Evolutionary conservation across 495 filamentous ascomycete genomes (phyloP).

Genomic region (Podospora fimiseda): DNA sequence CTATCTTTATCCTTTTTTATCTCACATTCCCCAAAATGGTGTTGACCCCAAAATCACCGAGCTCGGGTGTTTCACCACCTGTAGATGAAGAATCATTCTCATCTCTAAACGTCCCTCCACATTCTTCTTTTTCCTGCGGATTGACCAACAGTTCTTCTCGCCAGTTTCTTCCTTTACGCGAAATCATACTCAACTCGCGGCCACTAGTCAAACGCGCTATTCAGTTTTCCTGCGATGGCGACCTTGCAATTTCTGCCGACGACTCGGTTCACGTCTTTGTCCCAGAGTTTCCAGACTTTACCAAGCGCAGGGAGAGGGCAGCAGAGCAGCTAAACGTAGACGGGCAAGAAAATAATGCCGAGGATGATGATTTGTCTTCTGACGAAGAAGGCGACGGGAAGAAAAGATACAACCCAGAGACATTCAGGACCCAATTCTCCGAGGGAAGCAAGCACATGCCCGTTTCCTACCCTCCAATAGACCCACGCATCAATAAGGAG

Average conservation of each 20-base stretch:
- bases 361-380: constrained; percentile 16
- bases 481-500: constrained; percentile 31
- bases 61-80: not conserved
- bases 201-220: constrained; percentile 40
- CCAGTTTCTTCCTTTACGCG: constrained; percentile 35
- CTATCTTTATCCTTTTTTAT: not conserved
- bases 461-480: constrained; percentile 29
- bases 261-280: constrained; percentile 43
- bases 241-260: constrained; percentile 42
- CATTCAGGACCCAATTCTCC: constrained; percentile 24
- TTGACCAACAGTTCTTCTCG: constrained; percentile 4
- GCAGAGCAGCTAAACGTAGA: not conserved
- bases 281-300: constrained; percentile 34
- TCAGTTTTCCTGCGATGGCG: constrained; percentile 43
- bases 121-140: not conserved
- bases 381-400: constrained; percentile 16
- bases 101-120: not conserved
- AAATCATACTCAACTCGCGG: constrained; percentile 36
- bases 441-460: constrained; percentile 32
- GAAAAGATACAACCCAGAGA: constrained; percentile 8
- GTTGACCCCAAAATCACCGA: not conserved
- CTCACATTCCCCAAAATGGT: not conserved
- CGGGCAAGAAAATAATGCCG: not conserved
- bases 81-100: not conserved
- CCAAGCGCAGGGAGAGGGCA: constrained; percentile 11